These are phyloP conservation scores for Corymbia calophylla DNA, from an alignment of 441 rosid genomes.

Conservation along the genomic window DNA sequence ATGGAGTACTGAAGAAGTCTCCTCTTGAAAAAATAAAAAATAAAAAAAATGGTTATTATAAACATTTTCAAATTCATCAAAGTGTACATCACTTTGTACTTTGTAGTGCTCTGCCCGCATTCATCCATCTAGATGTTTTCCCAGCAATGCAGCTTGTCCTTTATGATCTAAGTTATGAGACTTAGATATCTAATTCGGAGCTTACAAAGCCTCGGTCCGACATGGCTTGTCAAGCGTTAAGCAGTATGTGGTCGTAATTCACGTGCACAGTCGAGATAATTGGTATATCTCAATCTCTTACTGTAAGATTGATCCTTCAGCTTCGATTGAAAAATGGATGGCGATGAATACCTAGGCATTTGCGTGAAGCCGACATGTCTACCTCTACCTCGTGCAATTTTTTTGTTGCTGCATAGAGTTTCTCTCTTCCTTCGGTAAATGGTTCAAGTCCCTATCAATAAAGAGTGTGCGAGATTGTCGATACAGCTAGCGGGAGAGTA, in stretches of 20 bases:
- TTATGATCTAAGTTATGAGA: background rate
- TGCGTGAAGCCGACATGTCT: background rate
- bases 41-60: background rate
- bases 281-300: background rate
- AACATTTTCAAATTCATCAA: background rate
- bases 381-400: background rate
- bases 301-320: background rate
- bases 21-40: background rate
- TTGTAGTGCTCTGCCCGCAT: background rate
- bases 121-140: background rate
- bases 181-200: background rate
- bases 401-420: background rate
- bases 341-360: background rate
- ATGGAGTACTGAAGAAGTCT: background rate
- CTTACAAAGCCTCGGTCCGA: background rate
- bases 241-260: background rate
- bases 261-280: rapidly evolving
- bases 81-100: background rate
- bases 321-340: background rate
- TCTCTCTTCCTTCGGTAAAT: background rate
- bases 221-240: rapidly evolving
- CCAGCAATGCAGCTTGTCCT: background rate
- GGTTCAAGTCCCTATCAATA: background rate
- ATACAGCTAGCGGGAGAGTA: background rate
- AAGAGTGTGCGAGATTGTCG: background rate